phyloP scores from a whole-genome alignment of 139 green algal species.

The Zygnema circumcarinatum region DNA sequence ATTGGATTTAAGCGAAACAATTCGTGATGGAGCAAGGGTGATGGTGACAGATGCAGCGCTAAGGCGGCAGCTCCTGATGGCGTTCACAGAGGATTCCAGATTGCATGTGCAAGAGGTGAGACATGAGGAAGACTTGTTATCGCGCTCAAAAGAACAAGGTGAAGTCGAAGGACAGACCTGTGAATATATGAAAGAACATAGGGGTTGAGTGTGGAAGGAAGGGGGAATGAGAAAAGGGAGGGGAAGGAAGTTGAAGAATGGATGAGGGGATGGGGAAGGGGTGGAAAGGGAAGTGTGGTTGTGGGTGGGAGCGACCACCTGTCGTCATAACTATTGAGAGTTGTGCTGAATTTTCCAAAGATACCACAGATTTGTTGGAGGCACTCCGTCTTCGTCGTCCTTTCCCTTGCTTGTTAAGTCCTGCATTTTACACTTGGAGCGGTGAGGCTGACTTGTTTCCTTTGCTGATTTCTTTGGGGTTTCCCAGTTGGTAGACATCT shows the following conservation, averaged over 20 bases:
- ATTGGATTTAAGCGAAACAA: slow-evolving; percentile 91
- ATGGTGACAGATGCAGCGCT: slow-evolving; percentile 65
- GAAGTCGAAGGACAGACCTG: background rate
- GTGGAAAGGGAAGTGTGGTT: too few relatives aligned
- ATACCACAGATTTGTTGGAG: too few relatives aligned
- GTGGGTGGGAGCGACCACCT: too few relatives aligned
- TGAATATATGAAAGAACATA: background rate
- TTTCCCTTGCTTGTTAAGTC: too few relatives aligned
- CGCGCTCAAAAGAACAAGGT: background rate
- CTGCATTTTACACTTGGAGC: too few relatives aligned
- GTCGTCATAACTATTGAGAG: too few relatives aligned
- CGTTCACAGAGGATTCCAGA: slow-evolving; percentile 93
- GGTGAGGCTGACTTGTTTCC: too few relatives aligned
- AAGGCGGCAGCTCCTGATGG: slow-evolving; percentile 82
- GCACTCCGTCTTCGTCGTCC: too few relatives aligned
- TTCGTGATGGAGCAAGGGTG: slow-evolving; percentile 69
- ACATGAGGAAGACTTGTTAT: too few relatives aligned
- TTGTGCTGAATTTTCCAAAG: too few relatives aligned
- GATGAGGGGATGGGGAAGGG: background rate
- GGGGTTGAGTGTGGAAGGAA: background rate
- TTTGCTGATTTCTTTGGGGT: background rate
- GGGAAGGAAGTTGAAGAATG: background rate
- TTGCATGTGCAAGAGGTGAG: slow-evolving; percentile 82
- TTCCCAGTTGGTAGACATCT: slow-evolving; percentile 29
- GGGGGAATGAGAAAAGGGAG: background rate